Percentiles rank a stretch among this genome's conserved stretches.
Conservation (phyloP, 164 flowering plant genomes). For the Chimonanthus praecox region DNA sequence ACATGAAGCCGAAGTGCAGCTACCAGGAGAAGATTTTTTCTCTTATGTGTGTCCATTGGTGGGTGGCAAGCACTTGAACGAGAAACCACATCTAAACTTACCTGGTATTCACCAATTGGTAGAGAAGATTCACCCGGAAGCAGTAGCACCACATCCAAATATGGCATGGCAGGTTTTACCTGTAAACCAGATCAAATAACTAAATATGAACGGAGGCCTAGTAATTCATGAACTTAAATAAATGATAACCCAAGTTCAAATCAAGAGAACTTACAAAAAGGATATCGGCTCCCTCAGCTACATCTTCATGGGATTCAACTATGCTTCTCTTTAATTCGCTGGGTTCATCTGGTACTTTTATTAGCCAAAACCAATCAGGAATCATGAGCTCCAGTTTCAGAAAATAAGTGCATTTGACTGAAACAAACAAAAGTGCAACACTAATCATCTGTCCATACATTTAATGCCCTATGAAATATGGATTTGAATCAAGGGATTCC, state of each 20-base stretch:
- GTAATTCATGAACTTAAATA: neutral
- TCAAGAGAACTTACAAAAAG: slow-evolving; percentile 51
- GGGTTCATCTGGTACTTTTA: slow-evolving; percentile 94
- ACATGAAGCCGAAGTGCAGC: too few relatives aligned
- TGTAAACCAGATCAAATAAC: slow-evolving; percentile 15
- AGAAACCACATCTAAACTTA: slow-evolving; percentile 11
- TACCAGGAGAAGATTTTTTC: too few relatives aligned
- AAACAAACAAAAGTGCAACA: neutral
- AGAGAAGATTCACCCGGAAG: slow-evolving; percentile 72
- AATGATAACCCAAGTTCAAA: slow-evolving; percentile 1
- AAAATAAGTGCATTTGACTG: neutral
- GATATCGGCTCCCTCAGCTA: slow-evolving; percentile 94
- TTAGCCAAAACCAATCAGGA: slow-evolving; percentile 16
- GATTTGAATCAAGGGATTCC: slow-evolving; percentile 95
- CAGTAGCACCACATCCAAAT: slow-evolving; percentile 81
- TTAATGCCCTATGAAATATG: slow-evolving; percentile 95
- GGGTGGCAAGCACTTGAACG: too few relatives aligned
- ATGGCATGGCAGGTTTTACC: slow-evolving; percentile 97
- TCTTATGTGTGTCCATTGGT: too few relatives aligned
- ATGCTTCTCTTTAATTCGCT: slow-evolving; percentile 92
- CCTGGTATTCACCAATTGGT: slow-evolving; percentile 99
- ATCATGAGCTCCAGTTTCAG: slow-evolving; percentile 13
- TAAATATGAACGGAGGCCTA: neutral
- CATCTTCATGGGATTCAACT: slow-evolving; percentile 70
- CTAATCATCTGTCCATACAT: slow-evolving; percentile 42